These are phyloP conservation scores for Prunus salicina DNA, from an alignment of 306 rosid species.

Conservation along the genomic window DNA sequence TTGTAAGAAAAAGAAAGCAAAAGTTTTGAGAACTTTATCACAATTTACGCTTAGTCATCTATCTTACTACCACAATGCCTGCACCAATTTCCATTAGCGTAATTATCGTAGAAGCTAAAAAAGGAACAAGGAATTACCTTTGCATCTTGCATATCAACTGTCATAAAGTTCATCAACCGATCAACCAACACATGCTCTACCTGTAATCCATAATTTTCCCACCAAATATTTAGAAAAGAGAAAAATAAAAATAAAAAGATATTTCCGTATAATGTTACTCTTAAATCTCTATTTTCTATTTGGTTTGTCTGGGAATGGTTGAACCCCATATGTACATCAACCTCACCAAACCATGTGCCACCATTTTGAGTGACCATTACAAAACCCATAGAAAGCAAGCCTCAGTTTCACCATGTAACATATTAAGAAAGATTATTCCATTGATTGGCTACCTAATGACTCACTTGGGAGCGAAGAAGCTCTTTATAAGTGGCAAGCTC, in stretches of 20 bases:
- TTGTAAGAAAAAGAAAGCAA: not conserved
- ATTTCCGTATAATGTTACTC: not conserved
- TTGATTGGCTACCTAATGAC: constrained; percentile 24
- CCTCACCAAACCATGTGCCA: not conserved
- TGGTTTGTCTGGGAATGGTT: not conserved
- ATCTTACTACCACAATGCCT: not conserved
- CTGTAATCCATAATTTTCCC: constrained; percentile 41
- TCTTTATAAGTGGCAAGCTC: constrained; percentile 94
- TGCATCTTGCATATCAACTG: constrained; percentile 73
- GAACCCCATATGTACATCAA: not conserved
- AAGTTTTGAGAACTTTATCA: not conserved
- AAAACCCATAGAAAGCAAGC: not conserved
- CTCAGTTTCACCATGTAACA: not conserved
- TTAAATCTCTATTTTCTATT: not conserved
- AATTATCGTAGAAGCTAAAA: not conserved
- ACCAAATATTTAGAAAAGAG: not conserved
- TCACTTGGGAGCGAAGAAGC: constrained; percentile 94
- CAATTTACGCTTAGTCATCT: not conserved
- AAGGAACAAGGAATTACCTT: constrained; percentile 45
- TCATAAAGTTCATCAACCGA: constrained; percentile 72
- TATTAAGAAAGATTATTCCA: constrained; percentile 1
- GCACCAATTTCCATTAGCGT: not conserved
- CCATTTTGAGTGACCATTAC: not conserved
- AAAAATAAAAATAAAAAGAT: constrained; percentile 5
- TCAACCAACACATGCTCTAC: constrained; percentile 92